A percentile compares a stretch with the other conserved stretches of the same genome.
phyloP scores from a whole-genome alignment of 2,329 filamentous ascomycete species.

The Venturia carpophila region DNA sequence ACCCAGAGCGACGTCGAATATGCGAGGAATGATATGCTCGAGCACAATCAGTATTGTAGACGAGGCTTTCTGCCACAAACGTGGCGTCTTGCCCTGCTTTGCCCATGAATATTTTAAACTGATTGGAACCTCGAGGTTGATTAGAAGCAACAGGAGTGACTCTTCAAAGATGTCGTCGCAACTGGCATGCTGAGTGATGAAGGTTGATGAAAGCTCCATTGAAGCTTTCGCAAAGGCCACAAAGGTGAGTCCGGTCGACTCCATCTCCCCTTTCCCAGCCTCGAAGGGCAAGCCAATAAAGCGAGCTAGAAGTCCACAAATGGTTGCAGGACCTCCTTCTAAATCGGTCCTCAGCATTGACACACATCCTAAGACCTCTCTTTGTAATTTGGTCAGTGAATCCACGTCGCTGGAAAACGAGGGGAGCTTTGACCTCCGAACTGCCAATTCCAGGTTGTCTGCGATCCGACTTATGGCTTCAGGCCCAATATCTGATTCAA shows the following conservation, averaged over 20 bases:
- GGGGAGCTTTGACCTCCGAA: constrained; percentile 60
- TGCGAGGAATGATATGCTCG: constrained; percentile 51
- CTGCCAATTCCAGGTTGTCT: constrained; percentile 59
- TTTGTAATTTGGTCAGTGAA: constrained; percentile 64
- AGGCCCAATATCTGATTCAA: constrained; percentile 55
- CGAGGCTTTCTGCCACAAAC: constrained; percentile 76
- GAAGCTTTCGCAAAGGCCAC: constrained; percentile 80
- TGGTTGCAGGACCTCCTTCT: constrained; percentile 54
- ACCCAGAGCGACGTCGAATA: constrained; percentile 24
- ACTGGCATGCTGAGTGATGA: constrained; percentile 52
- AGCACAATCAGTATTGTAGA: constrained; percentile 62
- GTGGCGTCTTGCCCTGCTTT: constrained; percentile 59
- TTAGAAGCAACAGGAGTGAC: constrained; percentile 2
- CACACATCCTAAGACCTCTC: constrained; percentile 58
- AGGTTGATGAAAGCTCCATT: constrained; percentile 59
- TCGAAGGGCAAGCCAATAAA: constrained; percentile 64
- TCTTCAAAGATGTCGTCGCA: constrained; percentile 34
- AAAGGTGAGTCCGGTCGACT: constrained; percentile 59
- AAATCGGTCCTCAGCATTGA: constrained; percentile 60
- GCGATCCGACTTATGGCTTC: constrained; percentile 62
- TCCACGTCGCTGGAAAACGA: constrained; percentile 66
- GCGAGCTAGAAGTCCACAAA: constrained; percentile 62
- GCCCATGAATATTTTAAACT: constrained; percentile 72
- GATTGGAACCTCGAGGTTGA: constrained; percentile 36
- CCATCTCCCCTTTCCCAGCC: constrained; percentile 22